Percentiles rank a stretch among this genome's conserved stretches.
Conservation (phyloP, 257 asterid genomes). For the Penstemon newberryi region DNA sequence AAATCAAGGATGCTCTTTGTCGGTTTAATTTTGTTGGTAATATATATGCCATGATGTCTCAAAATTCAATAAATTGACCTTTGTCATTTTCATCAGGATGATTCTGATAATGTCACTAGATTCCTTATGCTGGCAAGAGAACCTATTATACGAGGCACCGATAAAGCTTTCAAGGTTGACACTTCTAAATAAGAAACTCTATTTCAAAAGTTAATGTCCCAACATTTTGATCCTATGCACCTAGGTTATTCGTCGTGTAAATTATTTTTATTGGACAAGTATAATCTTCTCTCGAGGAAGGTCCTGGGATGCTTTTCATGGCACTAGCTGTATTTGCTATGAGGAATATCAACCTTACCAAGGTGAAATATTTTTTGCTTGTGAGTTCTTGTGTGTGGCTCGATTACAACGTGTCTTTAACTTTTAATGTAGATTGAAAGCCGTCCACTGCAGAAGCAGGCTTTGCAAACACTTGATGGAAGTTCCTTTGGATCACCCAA, state of each 20-base stretch:
- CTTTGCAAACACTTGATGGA: slow-evolving; percentile 63
- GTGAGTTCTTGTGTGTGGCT: slow-evolving; percentile 19
- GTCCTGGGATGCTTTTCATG: slow-evolving; percentile 97
- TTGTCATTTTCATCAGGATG: slow-evolving; percentile 60
- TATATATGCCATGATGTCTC: neutral
- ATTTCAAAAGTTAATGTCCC: slow-evolving; percentile 11
- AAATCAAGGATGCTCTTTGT: slow-evolving; percentile 75
- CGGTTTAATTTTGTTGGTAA: slow-evolving; percentile 3
- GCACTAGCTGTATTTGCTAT: slow-evolving; percentile 96
- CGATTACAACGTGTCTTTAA: slow-evolving; percentile 7
- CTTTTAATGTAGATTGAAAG: slow-evolving; percentile 81
- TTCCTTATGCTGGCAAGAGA: slow-evolving; percentile 97
- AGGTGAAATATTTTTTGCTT: slow-evolving; percentile 45
- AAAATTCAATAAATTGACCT: slow-evolving; percentile 1
- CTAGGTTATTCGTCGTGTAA: slow-evolving; percentile 10
- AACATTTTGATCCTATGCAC: slow-evolving; percentile 11
- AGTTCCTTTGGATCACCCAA: slow-evolving; percentile 56
- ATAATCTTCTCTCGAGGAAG: slow-evolving; percentile 99
- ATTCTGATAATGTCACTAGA: slow-evolving; percentile 89
- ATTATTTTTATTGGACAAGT: slow-evolving; percentile 68
- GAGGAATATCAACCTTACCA: slow-evolving; percentile 92
- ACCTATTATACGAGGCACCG: slow-evolving; percentile 89
- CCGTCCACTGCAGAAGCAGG: slow-evolving; percentile 88
- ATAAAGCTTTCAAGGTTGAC: slow-evolving; percentile 93
- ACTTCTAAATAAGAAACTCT: neutral